phyloP scores from a whole-genome alignment of 768 basidiomycete genomes.

The Serendipita sp. region DNA sequence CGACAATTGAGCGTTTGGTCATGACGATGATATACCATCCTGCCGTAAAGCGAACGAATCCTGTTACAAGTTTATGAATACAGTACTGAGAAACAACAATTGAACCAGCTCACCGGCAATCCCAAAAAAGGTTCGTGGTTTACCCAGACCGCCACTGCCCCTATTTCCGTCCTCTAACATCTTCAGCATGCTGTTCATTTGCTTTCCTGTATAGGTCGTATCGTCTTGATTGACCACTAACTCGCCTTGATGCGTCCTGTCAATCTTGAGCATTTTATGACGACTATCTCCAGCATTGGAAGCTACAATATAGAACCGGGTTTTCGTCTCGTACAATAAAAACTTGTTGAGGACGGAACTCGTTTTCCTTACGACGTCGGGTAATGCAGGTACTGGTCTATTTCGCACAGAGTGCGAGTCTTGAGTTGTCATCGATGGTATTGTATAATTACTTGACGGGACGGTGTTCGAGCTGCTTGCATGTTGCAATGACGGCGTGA shows the following conservation, averaged over 20 bases:
- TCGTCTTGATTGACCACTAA: slow-evolving; percentile 59
- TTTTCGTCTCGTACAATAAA: slow-evolving; percentile 82
- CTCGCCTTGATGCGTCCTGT: slow-evolving; percentile 49
- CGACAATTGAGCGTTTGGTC: slow-evolving; percentile 79
- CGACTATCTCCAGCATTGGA: slow-evolving; percentile 77
- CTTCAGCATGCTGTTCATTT: slow-evolving; percentile 80
- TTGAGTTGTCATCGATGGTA: background rate
- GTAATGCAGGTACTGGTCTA: background rate
- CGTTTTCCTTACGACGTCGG: background rate
- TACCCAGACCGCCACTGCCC: slow-evolving; percentile 71
- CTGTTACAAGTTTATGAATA: slow-evolving; percentile 22
- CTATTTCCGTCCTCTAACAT: slow-evolving; percentile 95
- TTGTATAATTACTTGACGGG: background rate
- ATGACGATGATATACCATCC: slow-evolving; percentile 93
- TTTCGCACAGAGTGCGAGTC: background rate
- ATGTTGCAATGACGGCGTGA: background rate
- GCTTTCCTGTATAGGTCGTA: slow-evolving; percentile 69
- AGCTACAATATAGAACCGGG: slow-evolving; percentile 82
- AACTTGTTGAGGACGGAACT: slow-evolving; percentile 48
- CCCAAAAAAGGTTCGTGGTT: slow-evolving; percentile 61
- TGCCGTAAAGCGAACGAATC: slow-evolving; percentile 85
- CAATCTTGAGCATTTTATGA: slow-evolving; percentile 86
- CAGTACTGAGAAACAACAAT: background rate
- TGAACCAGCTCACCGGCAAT: slow-evolving; percentile 41
- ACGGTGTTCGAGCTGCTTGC: background rate